These are phyloP conservation scores for Alnus rubra DNA, from an alignment of 306 rosid genomes.

Conservation along the genomic window DNA sequence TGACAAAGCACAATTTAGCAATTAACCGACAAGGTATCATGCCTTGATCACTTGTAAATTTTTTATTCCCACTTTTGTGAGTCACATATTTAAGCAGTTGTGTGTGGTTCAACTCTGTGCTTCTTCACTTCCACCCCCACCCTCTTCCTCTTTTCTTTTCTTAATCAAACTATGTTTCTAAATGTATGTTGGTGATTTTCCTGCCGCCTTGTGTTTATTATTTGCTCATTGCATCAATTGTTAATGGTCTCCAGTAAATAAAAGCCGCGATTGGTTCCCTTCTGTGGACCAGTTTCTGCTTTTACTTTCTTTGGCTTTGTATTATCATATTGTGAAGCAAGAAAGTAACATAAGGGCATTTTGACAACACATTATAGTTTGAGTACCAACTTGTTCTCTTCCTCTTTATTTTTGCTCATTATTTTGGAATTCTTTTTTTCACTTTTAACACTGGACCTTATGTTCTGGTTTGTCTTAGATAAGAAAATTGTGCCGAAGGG, in stretches of 20 bases:
- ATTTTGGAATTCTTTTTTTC: background rate
- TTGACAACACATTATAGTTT: background rate
- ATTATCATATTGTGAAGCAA: background rate
- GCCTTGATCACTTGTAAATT: background rate
- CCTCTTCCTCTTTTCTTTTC: background rate
- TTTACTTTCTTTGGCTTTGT: background rate
- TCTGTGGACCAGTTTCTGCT: background rate
- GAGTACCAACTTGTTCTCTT: background rate
- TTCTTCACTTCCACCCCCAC: background rate
- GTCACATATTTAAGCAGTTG: background rate
- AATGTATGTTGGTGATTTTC: background rate
- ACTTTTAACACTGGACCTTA: constrained; percentile 12
- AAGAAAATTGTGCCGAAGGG: constrained; percentile 77
- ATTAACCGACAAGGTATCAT: background rate
- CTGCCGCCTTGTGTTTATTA: background rate
- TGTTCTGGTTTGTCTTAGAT: constrained; percentile 43
- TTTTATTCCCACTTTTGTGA: background rate
- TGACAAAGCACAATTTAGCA: background rate
- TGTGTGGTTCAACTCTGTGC: background rate
- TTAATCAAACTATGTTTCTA: background rate
- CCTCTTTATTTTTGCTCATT: constrained; percentile 2
- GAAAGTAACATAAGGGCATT: background rate
- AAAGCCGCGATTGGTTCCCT: no score
- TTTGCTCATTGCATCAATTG: background rate
- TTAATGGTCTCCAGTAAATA: background rate